Base-by-base conservation (phyloP, 2,329 filamentous ascomycete species). In the Neofusicoccum kwambonambiense region DNA sequence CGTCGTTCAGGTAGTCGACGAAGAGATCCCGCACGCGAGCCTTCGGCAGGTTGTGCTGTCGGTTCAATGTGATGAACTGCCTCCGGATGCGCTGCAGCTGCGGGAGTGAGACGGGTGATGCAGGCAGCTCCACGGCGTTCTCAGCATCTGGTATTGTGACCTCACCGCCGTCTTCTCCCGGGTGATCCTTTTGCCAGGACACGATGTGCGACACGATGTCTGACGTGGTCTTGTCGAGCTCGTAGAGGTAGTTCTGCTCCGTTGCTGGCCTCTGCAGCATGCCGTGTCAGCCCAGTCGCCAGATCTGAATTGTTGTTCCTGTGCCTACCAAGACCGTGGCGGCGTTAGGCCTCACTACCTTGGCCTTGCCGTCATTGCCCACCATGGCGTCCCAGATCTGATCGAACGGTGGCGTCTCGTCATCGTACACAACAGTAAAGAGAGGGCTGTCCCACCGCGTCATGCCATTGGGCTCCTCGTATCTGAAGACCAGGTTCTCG, bases 401-500 rank as follows among this genome's bases (percentile, higher is more conserved):
- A 54, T 89, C 86, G 67, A 87, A 90, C 1, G 87, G 87, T n/a
- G 84, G 84, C 65, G 83, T 83, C 64, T 85, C 84, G 74, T 96
- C 92, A 50, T 93, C 89, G 83, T 89, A 91, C 11, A 92, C 84
- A 0, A 95, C 83, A 3, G 90, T 90, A 77, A 94, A 95, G 2
- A 95, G 83, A 1, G 92, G 91, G 63, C 89, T 90, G 75, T 96
- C 91, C 92, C 92, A 96, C 49, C 91, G 82, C 2, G 86, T 89
- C 90, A 94, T 93, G 22, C 89, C 86, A 74, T 94, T 95, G 13
- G 92, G 91, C 77, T 96, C 91, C 77, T 96, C 91, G 74, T 93
- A 93, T 63, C 91, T 84, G 74, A 92, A 94, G 39, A 92, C 86
- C 11, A 93, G 83, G 70, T 93, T 92, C 68, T 93, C 90, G 82